Base-by-base conservation (phyloP, 176 grass and related monocot genomes). In the Oryza australiensis region DNA sequence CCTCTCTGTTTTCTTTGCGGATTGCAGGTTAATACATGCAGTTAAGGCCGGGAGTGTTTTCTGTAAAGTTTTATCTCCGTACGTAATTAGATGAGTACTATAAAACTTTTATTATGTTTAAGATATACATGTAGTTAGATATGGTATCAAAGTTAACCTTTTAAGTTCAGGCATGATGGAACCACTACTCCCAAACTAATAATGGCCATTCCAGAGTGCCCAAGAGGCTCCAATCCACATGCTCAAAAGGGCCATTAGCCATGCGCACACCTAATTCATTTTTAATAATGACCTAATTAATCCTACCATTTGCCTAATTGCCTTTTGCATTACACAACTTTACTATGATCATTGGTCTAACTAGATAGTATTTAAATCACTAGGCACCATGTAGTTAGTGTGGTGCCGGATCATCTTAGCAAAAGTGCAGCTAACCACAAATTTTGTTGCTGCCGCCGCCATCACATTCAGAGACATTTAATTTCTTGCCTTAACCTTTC, bases 271-370 rank as follows among this genome's bases (percentile, higher is more conserved):
- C 29, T 24, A 75, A 75, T 75, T 55, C 51, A 37, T 9, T 55
- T 55, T 55, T 55, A 55, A 55, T 55, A 55, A 22, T 55, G 20
- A 59, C 49, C 20, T 24, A 75, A 75, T 60, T 15, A 75, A 75
- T 60, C 48, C 30, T 80, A 11, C 4, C 5, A 26, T 53, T 55
- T 26, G 43, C 48, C 66, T 57, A 60, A 60, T 60, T 60, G 55
- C 22, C 55, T 60, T 60, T 60, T 60, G 22, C 30, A 75, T 59
- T 60, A 23, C 33, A 60, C 9, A 33, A 12, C 26, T 53, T 74
- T 74, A n/a, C 7, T 53, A 20, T 18, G 27, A 74, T 53, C 45
- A 51, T 49, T 22, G 71, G 4, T 32, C 32, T 18, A 22, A 2
- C 27, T 74, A 38, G 45, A 60, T 10, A 12, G 51, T 80, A 69